Evolutionary conservation across 495 filamentous ascomycete species (phyloP), one percentile per base, ranked within the genome.

Genomic region (Daldinia concentrica): DNA sequence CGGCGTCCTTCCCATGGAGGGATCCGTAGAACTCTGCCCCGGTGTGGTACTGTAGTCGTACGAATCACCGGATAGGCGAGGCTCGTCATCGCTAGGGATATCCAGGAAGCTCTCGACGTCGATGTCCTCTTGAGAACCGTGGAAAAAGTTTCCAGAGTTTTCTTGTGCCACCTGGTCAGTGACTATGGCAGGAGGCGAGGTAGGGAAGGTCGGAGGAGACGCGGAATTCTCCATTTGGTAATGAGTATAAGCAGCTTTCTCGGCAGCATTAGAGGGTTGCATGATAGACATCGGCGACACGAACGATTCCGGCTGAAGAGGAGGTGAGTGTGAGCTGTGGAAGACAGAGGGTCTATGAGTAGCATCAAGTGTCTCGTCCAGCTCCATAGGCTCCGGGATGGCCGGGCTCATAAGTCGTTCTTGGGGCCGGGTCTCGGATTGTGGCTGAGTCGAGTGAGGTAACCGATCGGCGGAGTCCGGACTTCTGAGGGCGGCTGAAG

Each of bases 281-380:
- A 83, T 83, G 71, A 83, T 76, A 51, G 80, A 78, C 81, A 83
- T 83, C 24, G 82, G 82, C 19, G 72, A 76, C 48, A 78, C 74
- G 61, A 76, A 76, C 12, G 73, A 69, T 30, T 78, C 76, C 8
- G 73, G 64, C 4, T 73, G 70, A 7, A 76, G 71, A 60, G 72
- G 65, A 70, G 75, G 76, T 45, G 76, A 78, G 58, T 74, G 71
- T 36, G 76, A 78, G 36, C 51, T 32, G 43, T 57, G 66, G 51
- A 76, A 64, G 37, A 71, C 43, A 37, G 71, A 73, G 14, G 71
- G 54, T 41, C 66, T 70, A 71, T 68, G 56, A 52, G 60, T 27
- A 59, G 19, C 64, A 32, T 66, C 62, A 22, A 68, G 59, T 56
- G 67, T 71, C 48, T 62, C 62, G 27, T 74, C 71, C 22, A 78